phyloP scores from a whole-genome alignment of 192 early-diverging fungal genomes.

The Helicostylum pulchrum region DNA sequence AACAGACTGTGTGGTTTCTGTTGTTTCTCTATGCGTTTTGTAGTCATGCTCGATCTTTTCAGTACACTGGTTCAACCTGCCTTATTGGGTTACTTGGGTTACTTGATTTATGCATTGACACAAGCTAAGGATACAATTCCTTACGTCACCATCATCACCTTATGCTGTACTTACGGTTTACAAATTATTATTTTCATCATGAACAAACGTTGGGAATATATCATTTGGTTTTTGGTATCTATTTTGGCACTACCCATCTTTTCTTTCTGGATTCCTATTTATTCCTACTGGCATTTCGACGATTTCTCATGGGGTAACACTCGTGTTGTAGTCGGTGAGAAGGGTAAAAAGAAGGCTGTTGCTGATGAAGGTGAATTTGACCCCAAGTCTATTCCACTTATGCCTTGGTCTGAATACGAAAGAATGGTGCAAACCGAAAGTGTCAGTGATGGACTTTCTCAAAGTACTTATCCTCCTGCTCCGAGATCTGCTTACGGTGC shows the following conservation, averaged over 20 bases:
- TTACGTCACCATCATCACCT: conserved; percentile 76
- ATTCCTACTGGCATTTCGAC: conserved; percentile 99
- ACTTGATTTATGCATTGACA: conserved; percentile 66
- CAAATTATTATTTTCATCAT: conserved; percentile 81
- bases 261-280: conserved; percentile 73
- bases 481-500: neutral
- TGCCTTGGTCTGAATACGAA: conserved; percentile 80
- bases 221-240: conserved; percentile 96
- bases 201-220: conserved; percentile 65
- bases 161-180: conserved; percentile 83
- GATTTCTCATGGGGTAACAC: conserved; percentile 99
- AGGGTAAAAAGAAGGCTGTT: conserved; percentile 64
- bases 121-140: conserved; percentile 58
- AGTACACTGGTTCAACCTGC: conserved; percentile 92
- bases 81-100: conserved; percentile 80
- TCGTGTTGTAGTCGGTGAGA: conserved; percentile 86
- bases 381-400: conserved; percentile 66
- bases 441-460: conserved; percentile 34
- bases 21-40: conserved; percentile 96
- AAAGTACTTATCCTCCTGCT: conserved; percentile 13
- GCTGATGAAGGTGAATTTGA: conserved; percentile 73
- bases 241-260: conserved; percentile 90
- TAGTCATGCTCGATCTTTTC: conserved; percentile 91
- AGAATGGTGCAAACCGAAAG: conserved; percentile 34
- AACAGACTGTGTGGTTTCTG: conserved; percentile 94